These are phyloP conservation scores for Candolleomyces efflorescens DNA, from an alignment of 768 basidiomycete species.

Conservation along the genomic window DNA sequence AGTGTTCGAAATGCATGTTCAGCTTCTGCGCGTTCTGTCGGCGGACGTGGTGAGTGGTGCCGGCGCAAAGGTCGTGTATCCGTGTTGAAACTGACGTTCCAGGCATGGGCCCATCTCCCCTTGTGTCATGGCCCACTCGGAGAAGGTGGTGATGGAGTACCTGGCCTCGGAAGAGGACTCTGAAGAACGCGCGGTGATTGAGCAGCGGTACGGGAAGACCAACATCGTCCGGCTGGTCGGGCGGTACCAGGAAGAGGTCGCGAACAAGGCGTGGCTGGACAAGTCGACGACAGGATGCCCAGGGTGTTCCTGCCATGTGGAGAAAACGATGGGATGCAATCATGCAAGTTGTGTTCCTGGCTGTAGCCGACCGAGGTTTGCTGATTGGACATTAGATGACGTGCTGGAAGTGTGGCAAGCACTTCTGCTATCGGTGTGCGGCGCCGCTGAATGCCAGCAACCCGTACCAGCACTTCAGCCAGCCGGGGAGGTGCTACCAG, in stretches of 20 bases:
- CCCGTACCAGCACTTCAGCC: constrained; percentile 71
- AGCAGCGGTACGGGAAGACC: constrained; percentile 57
- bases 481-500: constrained; percentile 51
- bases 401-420: constrained; percentile 65
- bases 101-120: constrained; percentile 81
- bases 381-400: constrained; percentile 53
- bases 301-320: constrained; percentile 66
- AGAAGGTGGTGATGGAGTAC: constrained; percentile 65
- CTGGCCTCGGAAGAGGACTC: constrained; percentile 52
- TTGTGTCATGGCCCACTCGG: constrained; percentile 67
- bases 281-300: constrained; percentile 68
- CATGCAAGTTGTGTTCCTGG: constrained; percentile 54
- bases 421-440: constrained; percentile 85
- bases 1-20: constrained; percentile 66
- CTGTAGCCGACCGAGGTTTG: constrained; percentile 7
- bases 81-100: neutral
- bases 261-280: constrained; percentile 71
- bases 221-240: constrained; percentile 59
- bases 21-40: constrained; percentile 84
- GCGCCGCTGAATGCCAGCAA: constrained; percentile 38
- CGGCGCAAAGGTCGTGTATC: neutral
- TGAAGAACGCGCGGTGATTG: constrained; percentile 44
- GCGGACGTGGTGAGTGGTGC: constrained; percentile 60
- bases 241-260: constrained; percentile 67
- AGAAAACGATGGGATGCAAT: constrained; percentile 81